phyloP scores from a whole-genome alignment of 441 rosid species.

The Pelargonium myrrhifolium region DNA sequence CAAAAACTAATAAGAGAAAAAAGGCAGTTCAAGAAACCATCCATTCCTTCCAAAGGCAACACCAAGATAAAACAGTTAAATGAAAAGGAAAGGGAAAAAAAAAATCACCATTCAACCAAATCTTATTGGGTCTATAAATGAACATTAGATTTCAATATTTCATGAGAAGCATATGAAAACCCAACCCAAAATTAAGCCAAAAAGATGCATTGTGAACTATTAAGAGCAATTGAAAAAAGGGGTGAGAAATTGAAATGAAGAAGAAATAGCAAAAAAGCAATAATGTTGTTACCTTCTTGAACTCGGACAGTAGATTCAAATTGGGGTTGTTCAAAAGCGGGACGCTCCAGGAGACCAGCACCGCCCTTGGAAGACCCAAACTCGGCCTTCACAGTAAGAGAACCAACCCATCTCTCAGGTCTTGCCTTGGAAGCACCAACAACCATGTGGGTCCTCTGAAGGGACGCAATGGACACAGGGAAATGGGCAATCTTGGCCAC shows the following conservation, averaged over 20 bases:
- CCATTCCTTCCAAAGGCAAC: neutral
- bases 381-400: conserved; percentile 7
- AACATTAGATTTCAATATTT: neutral
- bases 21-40: neutral
- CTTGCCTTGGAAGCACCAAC: neutral
- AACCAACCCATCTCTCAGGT: neutral
- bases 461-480: neutral
- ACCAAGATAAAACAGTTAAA: neutral
- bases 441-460: neutral
- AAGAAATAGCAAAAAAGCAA: neutral
- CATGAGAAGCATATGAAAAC: neutral
- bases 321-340: conserved; percentile 24
- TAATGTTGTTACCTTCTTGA: conserved; percentile 19
- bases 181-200: too few relatives aligned
- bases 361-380: conserved; percentile 22
- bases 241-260: neutral
- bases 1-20: neutral
- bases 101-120: too few relatives aligned
- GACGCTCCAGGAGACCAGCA: conserved; percentile 23
- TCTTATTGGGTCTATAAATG: too few relatives aligned
- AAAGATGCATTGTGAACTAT: neutral
- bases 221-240: neutral
- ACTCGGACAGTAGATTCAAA: conserved; percentile 23
- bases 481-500: neutral
- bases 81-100: neutral